A percentile compares a stretch with the other conserved stretches of the same genome.
These are phyloP conservation scores for Cercospora berteroae DNA, from an alignment of 2,329 filamentous ascomycete species.

Conservation along the genomic window DNA sequence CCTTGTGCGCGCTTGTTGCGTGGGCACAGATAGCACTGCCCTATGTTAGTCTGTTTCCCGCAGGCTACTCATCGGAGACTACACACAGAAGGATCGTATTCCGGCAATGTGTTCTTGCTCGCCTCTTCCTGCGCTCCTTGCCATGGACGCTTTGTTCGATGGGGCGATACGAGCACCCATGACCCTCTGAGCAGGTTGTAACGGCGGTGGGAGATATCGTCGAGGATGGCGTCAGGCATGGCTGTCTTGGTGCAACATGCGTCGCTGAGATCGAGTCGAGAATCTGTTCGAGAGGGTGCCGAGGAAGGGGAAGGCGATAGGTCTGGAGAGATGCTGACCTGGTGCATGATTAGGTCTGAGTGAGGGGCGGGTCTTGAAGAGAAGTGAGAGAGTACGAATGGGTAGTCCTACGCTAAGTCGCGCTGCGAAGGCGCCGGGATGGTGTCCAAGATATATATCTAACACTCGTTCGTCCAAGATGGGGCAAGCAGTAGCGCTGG, in stretches of 20 bases:
- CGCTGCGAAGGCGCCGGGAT: neutral
- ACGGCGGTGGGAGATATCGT: constrained; percentile 94
- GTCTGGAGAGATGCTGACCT: constrained; percentile 24
- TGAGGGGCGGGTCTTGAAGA: constrained; percentile 4
- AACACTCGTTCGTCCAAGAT: neutral
- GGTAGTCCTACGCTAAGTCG: constrained; percentile 4
- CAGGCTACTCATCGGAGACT: constrained; percentile 2
- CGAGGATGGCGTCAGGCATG: constrained; percentile 59
- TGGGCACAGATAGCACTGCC: constrained; percentile 88
- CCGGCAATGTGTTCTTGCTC: constrained; percentile 56
- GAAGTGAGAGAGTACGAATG: constrained; percentile 14
- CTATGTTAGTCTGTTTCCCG: constrained; percentile 18
- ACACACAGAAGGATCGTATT: constrained; percentile 67
- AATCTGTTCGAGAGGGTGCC: constrained; percentile 20
- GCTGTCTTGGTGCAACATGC: constrained; percentile 18
- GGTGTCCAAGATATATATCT: constrained; percentile 11
- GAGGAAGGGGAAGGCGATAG: constrained; percentile 24
- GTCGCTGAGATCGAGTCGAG: constrained; percentile 16
- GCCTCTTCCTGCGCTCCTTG: constrained; percentile 61
- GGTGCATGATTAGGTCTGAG: constrained; percentile 28
- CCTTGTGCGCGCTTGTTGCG: constrained; percentile 86
- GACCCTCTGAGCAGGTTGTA: constrained; percentile 88
- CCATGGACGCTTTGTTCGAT: constrained; percentile 96
- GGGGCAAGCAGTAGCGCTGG: neutral
- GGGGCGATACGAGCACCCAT: constrained; percentile 92